Conservation (phyloP, 2,329 filamentous ascomycete genomes). For the Purpureocillium lavendulum region DNA sequence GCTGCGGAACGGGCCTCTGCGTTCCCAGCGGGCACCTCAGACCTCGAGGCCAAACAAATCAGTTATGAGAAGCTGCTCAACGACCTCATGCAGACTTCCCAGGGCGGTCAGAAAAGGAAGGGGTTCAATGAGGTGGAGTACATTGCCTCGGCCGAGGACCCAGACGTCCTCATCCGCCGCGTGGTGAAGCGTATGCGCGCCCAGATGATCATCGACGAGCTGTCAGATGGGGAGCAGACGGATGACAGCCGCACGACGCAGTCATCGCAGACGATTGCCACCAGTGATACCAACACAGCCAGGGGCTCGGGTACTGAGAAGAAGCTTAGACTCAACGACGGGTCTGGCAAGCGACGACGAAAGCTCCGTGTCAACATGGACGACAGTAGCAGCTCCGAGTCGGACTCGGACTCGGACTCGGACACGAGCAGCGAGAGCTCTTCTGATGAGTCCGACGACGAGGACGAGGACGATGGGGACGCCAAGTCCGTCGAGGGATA, state of each 20-base stretch:
- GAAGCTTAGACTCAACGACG: constrained; percentile 35
- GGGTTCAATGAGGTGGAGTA: constrained; percentile 45
- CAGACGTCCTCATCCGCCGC: constrained; percentile 41
- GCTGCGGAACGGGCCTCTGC: constrained; percentile 38
- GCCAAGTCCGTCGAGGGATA: constrained; percentile 9
- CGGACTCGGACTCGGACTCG: constrained; percentile 17
- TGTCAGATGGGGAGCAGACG: constrained; percentile 40
- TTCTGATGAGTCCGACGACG: constrained; percentile 22
- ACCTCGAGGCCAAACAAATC: constrained; percentile 40
- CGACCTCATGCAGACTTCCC: constrained; percentile 31
- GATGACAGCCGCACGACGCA: constrained; percentile 20
- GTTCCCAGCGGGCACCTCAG: constrained; percentile 41
- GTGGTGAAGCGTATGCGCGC: constrained; percentile 56
- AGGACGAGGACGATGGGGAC: constrained; percentile 12
- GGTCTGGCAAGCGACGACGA: constrained; percentile 38
- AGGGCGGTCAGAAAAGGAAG: constrained; percentile 35
- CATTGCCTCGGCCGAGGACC: constrained; percentile 39
- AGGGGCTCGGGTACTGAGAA: constrained; percentile 24
- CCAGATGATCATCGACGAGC: constrained; percentile 46
- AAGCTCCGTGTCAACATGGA: constrained; percentile 42
- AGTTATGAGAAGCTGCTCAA: constrained; percentile 47
- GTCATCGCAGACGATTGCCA: constrained; percentile 19
- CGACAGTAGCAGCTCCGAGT: constrained; percentile 30
- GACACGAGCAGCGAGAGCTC: constrained; percentile 27
- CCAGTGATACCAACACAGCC: constrained; percentile 17